Conservation (phyloP, 2,329 filamentous ascomycete species). For the Epichloe glyceriae region DNA sequence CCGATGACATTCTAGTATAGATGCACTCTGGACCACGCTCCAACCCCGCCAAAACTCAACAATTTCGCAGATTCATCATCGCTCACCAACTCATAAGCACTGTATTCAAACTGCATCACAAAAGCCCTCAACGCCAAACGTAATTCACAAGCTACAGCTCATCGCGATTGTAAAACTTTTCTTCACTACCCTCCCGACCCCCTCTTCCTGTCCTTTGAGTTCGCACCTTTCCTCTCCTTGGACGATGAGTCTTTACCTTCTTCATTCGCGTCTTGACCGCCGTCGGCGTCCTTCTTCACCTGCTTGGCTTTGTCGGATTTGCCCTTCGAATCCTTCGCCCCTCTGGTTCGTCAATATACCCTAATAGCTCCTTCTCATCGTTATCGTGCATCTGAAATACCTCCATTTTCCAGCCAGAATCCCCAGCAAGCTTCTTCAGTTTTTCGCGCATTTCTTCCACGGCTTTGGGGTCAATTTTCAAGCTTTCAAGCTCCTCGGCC, state of each 20-base stretch:
- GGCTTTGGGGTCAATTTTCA: slow-evolving; percentile 52
- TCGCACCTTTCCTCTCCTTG: neutral
- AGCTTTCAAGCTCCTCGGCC: slow-evolving; percentile 53
- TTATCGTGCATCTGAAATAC: slow-evolving; percentile 52
- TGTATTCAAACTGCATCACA: no score
- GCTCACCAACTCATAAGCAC: no score
- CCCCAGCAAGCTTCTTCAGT: slow-evolving; percentile 54
- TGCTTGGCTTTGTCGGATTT: slow-evolving; percentile 18
- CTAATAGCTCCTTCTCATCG: slow-evolving; percentile 50
- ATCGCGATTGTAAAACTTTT: slow-evolving; percentile 32
- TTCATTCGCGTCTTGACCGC: slow-evolving; percentile 15
- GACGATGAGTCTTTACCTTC: slow-evolving; percentile 1
- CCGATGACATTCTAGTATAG: no score
- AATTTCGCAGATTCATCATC: no score
- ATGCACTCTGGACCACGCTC: no score
- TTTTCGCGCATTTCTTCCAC: slow-evolving; percentile 58
- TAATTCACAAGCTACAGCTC: slow-evolving; percentile 2
- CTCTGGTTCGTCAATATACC: slow-evolving; percentile 45
- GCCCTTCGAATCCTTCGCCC: slow-evolving; percentile 7
- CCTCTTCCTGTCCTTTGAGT: slow-evolving; percentile 5
- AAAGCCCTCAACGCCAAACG: no score
- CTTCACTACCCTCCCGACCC: slow-evolving; percentile 30
- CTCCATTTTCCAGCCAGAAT: slow-evolving; percentile 68
- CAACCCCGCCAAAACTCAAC: no score
- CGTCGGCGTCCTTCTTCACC: neutral